Evolutionary conservation across 495 filamentous ascomycete genomes (phyloP), one percentile per base, ranked within the genome.

Genomic region (Lasiosphaeriaceae sp.): DNA sequence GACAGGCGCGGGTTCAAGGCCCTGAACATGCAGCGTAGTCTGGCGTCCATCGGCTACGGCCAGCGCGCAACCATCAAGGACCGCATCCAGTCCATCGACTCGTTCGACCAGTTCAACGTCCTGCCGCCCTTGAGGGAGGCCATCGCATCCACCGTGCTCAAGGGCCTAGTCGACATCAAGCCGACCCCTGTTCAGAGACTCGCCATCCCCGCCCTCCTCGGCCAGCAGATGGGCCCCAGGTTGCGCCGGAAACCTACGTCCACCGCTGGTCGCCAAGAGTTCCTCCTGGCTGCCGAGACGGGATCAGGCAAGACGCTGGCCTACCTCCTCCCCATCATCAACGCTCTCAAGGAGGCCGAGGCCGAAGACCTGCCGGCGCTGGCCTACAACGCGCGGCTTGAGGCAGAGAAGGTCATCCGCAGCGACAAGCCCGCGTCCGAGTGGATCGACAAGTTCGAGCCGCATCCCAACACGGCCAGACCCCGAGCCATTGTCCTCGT

Each of bases 261-360:
- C 37, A 17, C 4, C 71, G 76, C n/a, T 81, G 26, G 26, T 9
- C 26, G 26, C 26, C 26, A 86, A 55, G 85, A 93, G 59, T 96
- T 88, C 65, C 81, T 98, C 11, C 78, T 98, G 17, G 94, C 95
- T 0, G 94, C 95, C 11, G 94, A 98, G 74, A 98, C 94, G 2
- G 94, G 94, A 11, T 97, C 94, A 2, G 94, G 94, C 52, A 98
- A 98, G 73, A 98, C 94, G 1, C 75, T 98, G 58, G 89, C 94
- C 24, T 98, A 98, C 65, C 71, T 96, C 22, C 66, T 96, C 19
- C 95, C 94, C 1, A 73, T 84, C 17, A 73, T 97, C 35, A 83
- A 98, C 74, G 85, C 87, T 20, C 69, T 97, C 57, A 97, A 97
- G 75, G 76, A 81, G 21, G 83, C 83, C 16, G 94, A 97, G 67